These are phyloP conservation scores for Atkinsonella hypoxylon DNA, from an alignment of 2,329 filamentous ascomycete genomes.

Conservation along the genomic window DNA sequence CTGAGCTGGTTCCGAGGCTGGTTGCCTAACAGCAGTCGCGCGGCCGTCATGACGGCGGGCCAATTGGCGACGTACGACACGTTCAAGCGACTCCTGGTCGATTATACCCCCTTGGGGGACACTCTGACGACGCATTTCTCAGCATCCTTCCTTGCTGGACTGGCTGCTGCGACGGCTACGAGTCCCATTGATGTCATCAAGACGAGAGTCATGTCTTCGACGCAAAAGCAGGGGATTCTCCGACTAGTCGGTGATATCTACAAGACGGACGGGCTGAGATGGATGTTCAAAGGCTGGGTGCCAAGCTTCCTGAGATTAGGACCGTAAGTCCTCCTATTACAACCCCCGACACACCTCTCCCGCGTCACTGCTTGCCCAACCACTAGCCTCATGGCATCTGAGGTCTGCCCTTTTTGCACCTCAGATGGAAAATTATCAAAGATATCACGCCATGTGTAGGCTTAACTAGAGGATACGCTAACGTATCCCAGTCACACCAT, in stretches of 20 bases:
- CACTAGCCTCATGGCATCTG: no score
- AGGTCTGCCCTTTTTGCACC: no score
- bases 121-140: constrained; percentile 67
- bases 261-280: constrained; percentile 56
- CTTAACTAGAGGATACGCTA: background rate
- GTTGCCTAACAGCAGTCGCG: constrained; percentile 69
- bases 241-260: constrained; percentile 55
- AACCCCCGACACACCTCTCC: background rate
- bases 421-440: no score
- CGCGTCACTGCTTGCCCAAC: background rate
- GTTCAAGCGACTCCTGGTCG: constrained; percentile 60
- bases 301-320: constrained; percentile 58
- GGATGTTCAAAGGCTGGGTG: constrained; percentile 88
- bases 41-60: constrained; percentile 76
- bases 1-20: constrained; percentile 71
- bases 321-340: constrained; percentile 34
- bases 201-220: constrained; percentile 71
- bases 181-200: constrained; percentile 84
- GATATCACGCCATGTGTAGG: no score
- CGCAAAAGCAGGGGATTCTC: constrained; percentile 37
- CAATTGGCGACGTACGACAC: constrained; percentile 78
- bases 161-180: constrained; percentile 75
- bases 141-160: constrained; percentile 65
- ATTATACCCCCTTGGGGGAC: constrained; percentile 55
- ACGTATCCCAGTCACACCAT: constrained; percentile 55